Percentiles rank a stretch among this genome's conserved stretches.
These are phyloP conservation scores for Moniliophthora roreri DNA, from an alignment of 1,284 basidiomycete species.

Conservation along the genomic window DNA sequence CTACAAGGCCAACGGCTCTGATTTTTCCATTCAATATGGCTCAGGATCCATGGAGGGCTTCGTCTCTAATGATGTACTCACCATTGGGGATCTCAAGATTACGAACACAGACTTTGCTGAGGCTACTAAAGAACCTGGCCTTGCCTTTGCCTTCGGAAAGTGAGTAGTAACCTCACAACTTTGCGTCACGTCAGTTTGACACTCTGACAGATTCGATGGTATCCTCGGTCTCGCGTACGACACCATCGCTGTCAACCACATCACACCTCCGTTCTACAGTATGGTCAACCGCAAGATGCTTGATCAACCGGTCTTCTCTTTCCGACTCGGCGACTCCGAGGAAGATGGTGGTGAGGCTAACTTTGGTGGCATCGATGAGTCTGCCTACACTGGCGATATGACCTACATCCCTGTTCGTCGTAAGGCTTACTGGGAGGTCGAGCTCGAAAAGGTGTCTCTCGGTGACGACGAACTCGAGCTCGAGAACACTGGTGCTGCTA, in stretches of 20 bases:
- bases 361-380: conserved; percentile 89
- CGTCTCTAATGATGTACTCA: conserved; percentile 84
- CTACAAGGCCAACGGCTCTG: conserved; percentile 90
- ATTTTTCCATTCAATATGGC: conserved; percentile 94
- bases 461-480: conserved; percentile 86
- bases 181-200: conserved; percentile 2
- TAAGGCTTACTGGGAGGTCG: conserved; percentile 99
- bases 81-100: conserved; percentile 85
- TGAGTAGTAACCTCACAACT: conserved; percentile 37
- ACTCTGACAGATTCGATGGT: conserved; percentile 78
- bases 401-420: conserved; percentile 90
- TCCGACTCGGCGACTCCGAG: conserved; percentile 89
- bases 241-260: conserved; percentile 94
- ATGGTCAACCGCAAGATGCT: conserved; percentile 88
- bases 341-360: conserved; percentile 90
- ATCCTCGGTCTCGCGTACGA: conserved; percentile 96
- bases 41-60: conserved; percentile 97
- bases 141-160: conserved; percentile 97
- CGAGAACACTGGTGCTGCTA: conserved; percentile 92
- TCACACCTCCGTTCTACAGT: conserved; percentile 94
- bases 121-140: conserved; percentile 94
- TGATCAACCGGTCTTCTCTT: conserved; percentile 89
- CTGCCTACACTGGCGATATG: conserved; percentile 83
- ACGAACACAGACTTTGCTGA: conserved; percentile 91
- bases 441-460: conserved; percentile 84